These are phyloP conservation scores for Penicillium aurantiogriseum DNA, from an alignment of 2,329 filamentous ascomycete genomes.

Conservation along the genomic window DNA sequence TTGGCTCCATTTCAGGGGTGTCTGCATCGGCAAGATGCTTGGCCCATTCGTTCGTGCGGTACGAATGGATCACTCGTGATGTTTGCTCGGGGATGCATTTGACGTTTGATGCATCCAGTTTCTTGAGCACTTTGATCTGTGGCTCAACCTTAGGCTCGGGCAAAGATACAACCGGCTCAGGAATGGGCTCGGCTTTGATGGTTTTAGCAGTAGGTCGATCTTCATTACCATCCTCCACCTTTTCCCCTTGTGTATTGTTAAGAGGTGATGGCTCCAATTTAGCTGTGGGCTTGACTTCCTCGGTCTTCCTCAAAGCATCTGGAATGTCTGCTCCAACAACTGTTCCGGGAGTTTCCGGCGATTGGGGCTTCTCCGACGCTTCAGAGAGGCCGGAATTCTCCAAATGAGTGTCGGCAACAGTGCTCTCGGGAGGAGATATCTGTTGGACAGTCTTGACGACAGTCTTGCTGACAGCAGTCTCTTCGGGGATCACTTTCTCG, in stretches of 20 bases:
- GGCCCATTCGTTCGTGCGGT: conserved; percentile 93
- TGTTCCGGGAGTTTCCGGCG: neutral
- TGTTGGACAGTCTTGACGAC: neutral
- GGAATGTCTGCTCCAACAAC: neutral
- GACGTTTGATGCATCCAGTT: conserved; percentile 37
- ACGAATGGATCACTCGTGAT: conserved; percentile 75
- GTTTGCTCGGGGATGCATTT: conserved; percentile 67
- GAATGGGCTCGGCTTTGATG: neutral
- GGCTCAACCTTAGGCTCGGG: neutral
- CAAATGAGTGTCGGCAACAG: neutral
- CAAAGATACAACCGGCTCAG: neutral
- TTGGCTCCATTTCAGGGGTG: conserved; percentile 55
- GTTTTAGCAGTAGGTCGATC: neutral
- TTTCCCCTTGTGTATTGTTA: neutral
- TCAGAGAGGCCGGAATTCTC: neutral
- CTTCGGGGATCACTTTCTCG: neutral
- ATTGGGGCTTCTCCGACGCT: neutral
- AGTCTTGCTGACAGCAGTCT: neutral
- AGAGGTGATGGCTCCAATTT: neutral
- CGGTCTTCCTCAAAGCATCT: neutral
- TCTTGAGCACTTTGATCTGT: conserved; percentile 4
- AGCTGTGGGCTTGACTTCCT: neutral
- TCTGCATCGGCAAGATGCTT: conserved; percentile 83
- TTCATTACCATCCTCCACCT: neutral
- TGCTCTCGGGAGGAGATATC: neutral